These are phyloP conservation scores for Neurospora sp. DNA, from an alignment of 495 filamentous ascomycete genomes.

Conservation along the genomic window DNA sequence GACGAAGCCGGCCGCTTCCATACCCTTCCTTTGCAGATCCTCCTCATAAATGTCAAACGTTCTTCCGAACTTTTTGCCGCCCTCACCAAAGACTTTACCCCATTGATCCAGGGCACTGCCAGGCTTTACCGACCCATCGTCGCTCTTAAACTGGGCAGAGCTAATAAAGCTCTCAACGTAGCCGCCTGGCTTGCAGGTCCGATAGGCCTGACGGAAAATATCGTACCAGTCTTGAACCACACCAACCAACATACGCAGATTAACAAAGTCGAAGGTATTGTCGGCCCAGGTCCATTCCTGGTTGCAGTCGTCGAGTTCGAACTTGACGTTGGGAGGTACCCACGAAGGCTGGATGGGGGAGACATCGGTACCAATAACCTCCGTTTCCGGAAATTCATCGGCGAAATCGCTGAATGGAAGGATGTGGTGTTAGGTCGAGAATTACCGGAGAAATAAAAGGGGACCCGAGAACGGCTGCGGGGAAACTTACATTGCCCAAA, in stretches of 20 bases:
- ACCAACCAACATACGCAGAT: constrained; percentile 33
- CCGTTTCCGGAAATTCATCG: no score
- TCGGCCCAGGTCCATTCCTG: constrained; percentile 38
- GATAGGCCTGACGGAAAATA: constrained; percentile 25
- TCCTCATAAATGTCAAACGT: constrained; percentile 12
- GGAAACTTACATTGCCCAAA: no score
- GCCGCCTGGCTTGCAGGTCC: constrained; percentile 12
- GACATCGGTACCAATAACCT: no score
- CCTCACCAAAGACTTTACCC: neutral
- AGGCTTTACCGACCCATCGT: neutral
- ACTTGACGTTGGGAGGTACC: no score
- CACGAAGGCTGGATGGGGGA: no score
- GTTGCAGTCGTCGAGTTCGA: constrained; percentile 47
- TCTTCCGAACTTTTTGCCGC: constrained; percentile 6
- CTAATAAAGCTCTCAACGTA: constrained; percentile 11
- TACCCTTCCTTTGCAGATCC: constrained; percentile 13
- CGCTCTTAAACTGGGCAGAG: neutral
- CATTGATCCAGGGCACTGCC: neutral
- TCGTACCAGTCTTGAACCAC: constrained; percentile 42
- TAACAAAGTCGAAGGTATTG: constrained; percentile 45
- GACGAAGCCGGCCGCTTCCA: constrained; percentile 6
- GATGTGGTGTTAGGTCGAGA: no score
- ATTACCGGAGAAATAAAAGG: no score
- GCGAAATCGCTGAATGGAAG: no score
- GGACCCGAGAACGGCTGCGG: no score